Evolutionary conservation across 2,329 filamentous ascomycete species (phyloP), one percentile per base, ranked within the genome.

Genomic region (Huntiella omanensis): DNA sequence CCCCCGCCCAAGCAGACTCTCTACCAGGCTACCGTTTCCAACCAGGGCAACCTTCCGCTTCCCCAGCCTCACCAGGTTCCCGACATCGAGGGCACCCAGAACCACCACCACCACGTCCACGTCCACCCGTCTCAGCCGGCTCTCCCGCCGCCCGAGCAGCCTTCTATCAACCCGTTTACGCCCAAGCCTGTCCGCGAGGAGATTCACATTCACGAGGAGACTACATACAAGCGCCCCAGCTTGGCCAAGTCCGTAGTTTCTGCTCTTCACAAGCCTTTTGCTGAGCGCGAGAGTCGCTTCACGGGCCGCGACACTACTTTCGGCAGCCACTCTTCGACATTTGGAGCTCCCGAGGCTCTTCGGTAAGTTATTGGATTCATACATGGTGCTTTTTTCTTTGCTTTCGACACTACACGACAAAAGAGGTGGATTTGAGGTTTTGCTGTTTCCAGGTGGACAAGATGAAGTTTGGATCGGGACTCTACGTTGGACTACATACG

Each of bases 1-100:
- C 13, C n/a, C 35, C 48, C 48, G 4, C 44, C 43, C 39, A 49
- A 49, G 43, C 48, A 49, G 17, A 49, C 48, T 4, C 48, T 49
- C 33, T 49, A 46, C 48, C 48, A 49, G 43, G 48, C 48, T 13
- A 43, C 43, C 13, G 33, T 49, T 10, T 36, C 42, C 40, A 44
- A 41, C 34, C 42, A 43, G 17, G 42, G 40, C 34, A 35, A 36
- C 40, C 36, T 37, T 16, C 43, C 43, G 33, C 34, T 32, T 15
- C 48, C 43, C 5, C 42, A 43, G 36, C 46, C 46, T 15, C 41
- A 33, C 5, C 48, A 49, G 40, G 13, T 46, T 13, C 46, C 42
- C 35, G 22, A 17, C 8, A 17, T 43, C 15, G 15, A 40, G 36
- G 40, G 41, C 12, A 19, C 36, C 17, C 43, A 45, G 39, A 44